Conservation (phyloP, 345 rosid genomes). For the Bretschneidera sinensis region DNA sequence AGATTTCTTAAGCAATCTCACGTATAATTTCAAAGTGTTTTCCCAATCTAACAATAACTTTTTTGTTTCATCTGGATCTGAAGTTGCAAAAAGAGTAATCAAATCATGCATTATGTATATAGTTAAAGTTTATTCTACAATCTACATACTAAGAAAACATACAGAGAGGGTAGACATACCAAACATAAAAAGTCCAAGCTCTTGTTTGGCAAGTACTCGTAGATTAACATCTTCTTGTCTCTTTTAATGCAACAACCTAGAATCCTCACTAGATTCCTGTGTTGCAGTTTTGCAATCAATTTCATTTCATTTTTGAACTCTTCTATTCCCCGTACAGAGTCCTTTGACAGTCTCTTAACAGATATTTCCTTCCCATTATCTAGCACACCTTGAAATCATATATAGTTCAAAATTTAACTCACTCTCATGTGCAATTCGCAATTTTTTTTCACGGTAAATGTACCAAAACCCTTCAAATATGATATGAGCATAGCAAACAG, state of each 20-base stretch:
- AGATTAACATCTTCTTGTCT: slow-evolving; percentile 55
- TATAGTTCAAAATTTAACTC: not conserved
- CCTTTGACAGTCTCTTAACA: slow-evolving; percentile 41
- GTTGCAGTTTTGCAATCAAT: slow-evolving; percentile 55
- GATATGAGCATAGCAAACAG: too few species aligned
- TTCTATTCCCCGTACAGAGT: slow-evolving; percentile 44
- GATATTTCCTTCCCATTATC: slow-evolving; percentile 42
- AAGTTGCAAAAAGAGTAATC: too few species aligned
- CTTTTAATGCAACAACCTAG: slow-evolving; percentile 53
- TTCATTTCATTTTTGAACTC: slow-evolving; percentile 48
- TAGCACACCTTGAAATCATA: slow-evolving; percentile 40
- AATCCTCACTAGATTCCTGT: slow-evolving; percentile 65
- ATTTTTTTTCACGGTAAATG: too few species aligned
- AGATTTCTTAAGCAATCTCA: slow-evolving; percentile 59
- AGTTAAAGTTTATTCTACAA: too few species aligned
- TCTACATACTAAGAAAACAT: too few species aligned
- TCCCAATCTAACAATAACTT: slow-evolving; percentile 41
- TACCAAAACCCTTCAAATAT: too few species aligned
- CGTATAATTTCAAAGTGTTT: slow-evolving; percentile 46
- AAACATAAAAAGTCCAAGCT: slow-evolving; percentile 55
- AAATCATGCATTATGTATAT: too few species aligned
- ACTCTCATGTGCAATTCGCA: not conserved
- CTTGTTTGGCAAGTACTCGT: slow-evolving; percentile 59
- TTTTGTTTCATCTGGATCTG: slow-evolving; percentile 32
- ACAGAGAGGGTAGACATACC: slow-evolving; percentile 23